Conservation (phyloP, 768 basidiomycete species). For the Phanerodontia chrysosporium region DNA sequence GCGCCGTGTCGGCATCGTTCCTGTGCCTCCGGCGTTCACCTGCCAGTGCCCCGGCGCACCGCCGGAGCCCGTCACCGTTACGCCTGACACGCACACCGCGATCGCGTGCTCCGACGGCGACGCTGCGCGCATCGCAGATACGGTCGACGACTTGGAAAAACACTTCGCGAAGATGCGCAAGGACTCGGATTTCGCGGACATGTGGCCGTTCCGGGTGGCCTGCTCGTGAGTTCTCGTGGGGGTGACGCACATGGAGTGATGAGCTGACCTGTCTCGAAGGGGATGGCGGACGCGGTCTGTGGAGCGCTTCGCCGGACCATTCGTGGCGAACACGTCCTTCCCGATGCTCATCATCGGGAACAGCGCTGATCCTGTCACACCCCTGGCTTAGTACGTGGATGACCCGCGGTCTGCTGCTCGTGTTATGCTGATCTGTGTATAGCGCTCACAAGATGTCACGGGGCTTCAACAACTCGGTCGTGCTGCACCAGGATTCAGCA, state of each 20-base stretch:
- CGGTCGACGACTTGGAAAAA: constrained; percentile 4
- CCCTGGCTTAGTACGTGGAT: constrained; percentile 8
- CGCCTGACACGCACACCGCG: background rate
- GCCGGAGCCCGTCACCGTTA: background rate
- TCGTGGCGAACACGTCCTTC: constrained; percentile 21
- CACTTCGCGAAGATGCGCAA: constrained; percentile 3
- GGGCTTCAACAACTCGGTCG: constrained; percentile 9
- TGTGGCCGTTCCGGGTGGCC: background rate
- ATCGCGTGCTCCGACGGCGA: background rate
- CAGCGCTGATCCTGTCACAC: constrained; percentile 18
- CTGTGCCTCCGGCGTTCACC: background rate
- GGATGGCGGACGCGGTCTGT: background rate
- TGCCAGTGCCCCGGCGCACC: background rate
- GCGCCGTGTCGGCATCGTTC: background rate
- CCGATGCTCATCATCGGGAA: constrained; percentile 25
- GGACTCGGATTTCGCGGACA: constrained; percentile 14
- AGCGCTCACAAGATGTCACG: constrained; percentile 8
- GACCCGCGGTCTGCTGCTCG: background rate
- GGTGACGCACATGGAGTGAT: background rate
- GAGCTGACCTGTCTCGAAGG: background rate
- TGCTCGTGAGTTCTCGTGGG: background rate
- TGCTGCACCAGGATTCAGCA: constrained; percentile 10
- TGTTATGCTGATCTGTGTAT: background rate
- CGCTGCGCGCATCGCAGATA: background rate
- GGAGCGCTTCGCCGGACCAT: background rate